These are phyloP conservation scores for Cephaloascus albidus DNA, from an alignment of 805 yeast species.

Conservation along the genomic window DNA sequence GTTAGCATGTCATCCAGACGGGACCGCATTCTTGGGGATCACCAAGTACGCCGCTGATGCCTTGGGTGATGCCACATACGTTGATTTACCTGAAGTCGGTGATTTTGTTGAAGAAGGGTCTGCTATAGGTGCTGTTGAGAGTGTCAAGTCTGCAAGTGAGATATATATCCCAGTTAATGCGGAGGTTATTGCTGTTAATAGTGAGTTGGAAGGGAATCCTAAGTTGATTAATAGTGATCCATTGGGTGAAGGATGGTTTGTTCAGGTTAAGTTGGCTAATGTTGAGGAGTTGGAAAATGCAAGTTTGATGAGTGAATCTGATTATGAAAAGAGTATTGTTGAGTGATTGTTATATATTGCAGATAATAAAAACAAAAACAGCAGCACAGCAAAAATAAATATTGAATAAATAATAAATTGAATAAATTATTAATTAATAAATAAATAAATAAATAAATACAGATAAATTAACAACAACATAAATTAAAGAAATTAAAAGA, in stretches of 20 bases:
- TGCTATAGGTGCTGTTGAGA: constrained; percentile 85
- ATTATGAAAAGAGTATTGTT: constrained; percentile 42
- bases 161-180: constrained; percentile 85
- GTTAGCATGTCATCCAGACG: constrained; percentile 80
- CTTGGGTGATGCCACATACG: constrained; percentile 91
- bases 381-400: too few species aligned
- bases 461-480: background rate
- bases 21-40: constrained; percentile 79
- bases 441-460: too few species aligned
- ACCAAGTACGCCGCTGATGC: constrained; percentile 95
- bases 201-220: constrained; percentile 57
- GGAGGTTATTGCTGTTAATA: constrained; percentile 64
- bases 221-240: constrained; percentile 81
- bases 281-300: constrained; percentile 23
- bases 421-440: too few species aligned
- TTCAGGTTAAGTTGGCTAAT: constrained; percentile 54
- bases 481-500: too few species aligned
- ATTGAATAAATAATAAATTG: too few species aligned
- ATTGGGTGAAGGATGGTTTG: constrained; percentile 90
- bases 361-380: too few species aligned
- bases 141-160: constrained; percentile 91
- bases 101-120: constrained; percentile 61
- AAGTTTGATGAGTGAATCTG: constrained; percentile 43
- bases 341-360: too few species aligned
- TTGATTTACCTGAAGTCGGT: constrained; percentile 79